Evolutionary conservation across 495 filamentous ascomycete species (phyloP), one percentile per base, ranked within the genome.

Genomic region (Podospora pseudopauciseta): DNA sequence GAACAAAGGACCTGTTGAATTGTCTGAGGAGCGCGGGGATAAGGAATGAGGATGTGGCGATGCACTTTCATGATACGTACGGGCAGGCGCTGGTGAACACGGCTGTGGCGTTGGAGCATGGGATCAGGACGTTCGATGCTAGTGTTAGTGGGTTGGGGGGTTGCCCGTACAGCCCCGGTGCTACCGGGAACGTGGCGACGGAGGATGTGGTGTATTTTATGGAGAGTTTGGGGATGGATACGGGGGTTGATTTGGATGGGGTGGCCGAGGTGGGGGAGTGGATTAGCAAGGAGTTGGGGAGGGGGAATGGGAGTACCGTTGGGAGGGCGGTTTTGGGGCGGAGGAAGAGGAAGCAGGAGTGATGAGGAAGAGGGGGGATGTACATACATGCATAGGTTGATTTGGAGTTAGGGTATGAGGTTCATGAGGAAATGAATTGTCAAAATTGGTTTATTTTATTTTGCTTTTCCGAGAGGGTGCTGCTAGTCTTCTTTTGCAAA

Each of bases 11-110:
- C 73, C 83, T 96, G 55, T 78, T 96, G 66, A 81, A 84, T 65
- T 87, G 91, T 20, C 82, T 97, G 73, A 82, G 84, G 26, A 87
- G 88, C 4, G 91, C 92, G 4, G 92, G 93, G 0, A 88, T 98
- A 60, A 83, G 88, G 57, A 89, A 85, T 49, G 89, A 91, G 71
- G 93, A 96, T 72, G 72, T 99, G 2, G 94, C 94, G 2, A 87
- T 96, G 77, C 95, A 99, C 74, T 97, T 97, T 75, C 95, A 98
- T 70, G 93, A 99, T 73, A 99, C 96, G 4, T 99, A 96, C 78
- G 96, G 94, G 11, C 91, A 95, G 80, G 96, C 96, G 7, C 81
- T 98, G 65, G 91, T 97, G 32, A 97, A 99, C 74, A 91, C 90
- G 0, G 86, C 93, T 4, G 90, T 97, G 3, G 89, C 90, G 23